phyloP scores from a whole-genome alignment of 2,329 filamentous ascomycete genomes.

The Aspergillus quadricinctus region DNA sequence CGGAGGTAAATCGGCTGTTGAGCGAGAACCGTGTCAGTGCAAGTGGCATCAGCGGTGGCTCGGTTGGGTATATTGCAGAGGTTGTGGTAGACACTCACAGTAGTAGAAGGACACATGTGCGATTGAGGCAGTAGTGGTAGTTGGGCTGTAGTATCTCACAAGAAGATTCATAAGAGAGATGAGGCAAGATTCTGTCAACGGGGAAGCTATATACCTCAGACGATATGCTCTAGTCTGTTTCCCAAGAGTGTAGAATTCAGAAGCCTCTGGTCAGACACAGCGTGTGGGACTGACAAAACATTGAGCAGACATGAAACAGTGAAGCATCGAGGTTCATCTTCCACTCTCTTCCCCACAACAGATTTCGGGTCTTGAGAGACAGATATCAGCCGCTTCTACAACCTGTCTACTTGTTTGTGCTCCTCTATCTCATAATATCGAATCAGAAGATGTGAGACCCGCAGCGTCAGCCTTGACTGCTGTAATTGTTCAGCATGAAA shows the following conservation, averaged over 20 bases:
- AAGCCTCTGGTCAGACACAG: neutral
- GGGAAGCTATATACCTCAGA: neutral
- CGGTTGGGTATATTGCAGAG: neutral
- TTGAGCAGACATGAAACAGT: no score
- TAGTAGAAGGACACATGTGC: neutral
- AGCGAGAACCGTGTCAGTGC: neutral
- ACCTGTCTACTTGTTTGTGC: neutral
- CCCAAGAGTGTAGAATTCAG: neutral
- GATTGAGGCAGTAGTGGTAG: neutral
- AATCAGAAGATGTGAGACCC: neutral
- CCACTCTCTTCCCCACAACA: neutral
- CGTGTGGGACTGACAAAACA: neutral
- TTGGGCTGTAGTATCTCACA: neutral
- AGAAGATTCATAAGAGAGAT: neutral
- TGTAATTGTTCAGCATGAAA: no score
- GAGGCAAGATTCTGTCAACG: neutral
- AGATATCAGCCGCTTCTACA: neutral
- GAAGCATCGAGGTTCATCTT: neutral
- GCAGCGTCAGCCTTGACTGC: neutral
- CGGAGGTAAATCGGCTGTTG: neutral
- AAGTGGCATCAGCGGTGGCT: neutral
- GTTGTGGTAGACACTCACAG: neutral
- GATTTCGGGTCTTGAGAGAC: no score
- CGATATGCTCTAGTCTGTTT: neutral
- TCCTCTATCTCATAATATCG: neutral